Base-by-base conservation (phyloP, 768 basidiomycete genomes). In the Tephrocybe sp. region DNA sequence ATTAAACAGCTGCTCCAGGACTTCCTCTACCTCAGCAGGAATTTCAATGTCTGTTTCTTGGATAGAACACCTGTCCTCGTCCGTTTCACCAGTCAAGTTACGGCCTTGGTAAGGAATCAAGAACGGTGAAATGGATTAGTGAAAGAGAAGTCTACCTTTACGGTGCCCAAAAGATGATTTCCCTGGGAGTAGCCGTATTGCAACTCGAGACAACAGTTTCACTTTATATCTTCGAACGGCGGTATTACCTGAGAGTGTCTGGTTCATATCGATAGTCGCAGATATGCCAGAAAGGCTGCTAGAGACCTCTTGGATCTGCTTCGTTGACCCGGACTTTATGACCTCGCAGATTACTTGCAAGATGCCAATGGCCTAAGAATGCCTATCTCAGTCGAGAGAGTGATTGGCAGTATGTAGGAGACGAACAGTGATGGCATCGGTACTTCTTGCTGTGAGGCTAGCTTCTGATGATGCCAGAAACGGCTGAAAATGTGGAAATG, bases 11-110 rank as follows among this genome's bases (percentile, higher is more conserved):
- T 83, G 78, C 54, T 89, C 87, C 3, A 98, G 67, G 24, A 85
- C 75, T 0, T 68, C 67, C 60, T 98, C 97, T 3, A 93, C 77
- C 49, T 86, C 85, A 40, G 88, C 86, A 1, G 94, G 87, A 6
- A 93, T 75, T 15, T 95, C 88, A 11, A 78, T 59, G 20, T 83
- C 79, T 10, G 74, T 68, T 20, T 73, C 72, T 17, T 34, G 49
- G 47, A 51, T 21, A 45, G 38, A 15, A 32, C 62, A 56, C 14
- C 56, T 59, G 18, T 48, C 51, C 20, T 45, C 48, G 21, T 51
- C 48, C 45, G 50, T 58, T 25, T 66, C 63, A 48, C 62, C 63
- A 59, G 51, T 56, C 36, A 73, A 59, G 32, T 60, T 47, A 20
- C 71, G 70, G 39, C 65, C 75, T 75, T 45, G 21, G 14, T 40